Percentiles rank a stretch among this genome's conserved stretches.
Evolutionary conservation across 148 eudicot genomes (phyloP).

Genomic region (Oxyria digyna): DNA sequence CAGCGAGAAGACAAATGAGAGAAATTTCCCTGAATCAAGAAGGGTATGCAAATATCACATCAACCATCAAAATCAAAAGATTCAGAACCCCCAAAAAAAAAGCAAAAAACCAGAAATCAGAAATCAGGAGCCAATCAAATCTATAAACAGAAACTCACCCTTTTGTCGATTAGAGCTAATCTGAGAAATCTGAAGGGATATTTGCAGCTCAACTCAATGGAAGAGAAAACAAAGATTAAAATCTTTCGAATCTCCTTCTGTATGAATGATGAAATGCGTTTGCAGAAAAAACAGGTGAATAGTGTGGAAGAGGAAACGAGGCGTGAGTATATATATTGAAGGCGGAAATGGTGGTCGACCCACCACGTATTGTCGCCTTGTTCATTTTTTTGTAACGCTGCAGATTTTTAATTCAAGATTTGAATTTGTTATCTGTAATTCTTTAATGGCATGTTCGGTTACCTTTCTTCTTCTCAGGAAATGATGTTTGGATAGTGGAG

Average conservation of each 20-base stretch:
- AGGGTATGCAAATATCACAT: too few relatives aligned
- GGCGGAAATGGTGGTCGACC: conserved; percentile 2
- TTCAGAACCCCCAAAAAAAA: not conserved
- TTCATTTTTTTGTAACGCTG: not conserved
- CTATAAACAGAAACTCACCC: not conserved
- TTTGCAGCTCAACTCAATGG: not conserved
- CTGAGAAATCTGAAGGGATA: not conserved
- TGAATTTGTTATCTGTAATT: not conserved
- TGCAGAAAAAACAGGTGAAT: not conserved
- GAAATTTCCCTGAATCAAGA: too few relatives aligned
- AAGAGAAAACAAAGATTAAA: not conserved
- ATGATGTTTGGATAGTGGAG: not conserved
- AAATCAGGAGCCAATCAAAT: not conserved
- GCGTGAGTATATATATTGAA: not conserved
- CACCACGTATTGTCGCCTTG: conserved; percentile 4
- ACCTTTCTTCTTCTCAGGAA: not conserved
- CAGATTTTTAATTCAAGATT: not conserved
- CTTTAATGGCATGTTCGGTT: not conserved
- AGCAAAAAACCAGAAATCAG: not conserved
- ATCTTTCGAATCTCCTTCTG: not conserved
- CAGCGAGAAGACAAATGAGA: too few relatives aligned
- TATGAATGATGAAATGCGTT: not conserved
- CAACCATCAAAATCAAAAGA: too few relatives aligned
- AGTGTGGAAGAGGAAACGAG: not conserved
- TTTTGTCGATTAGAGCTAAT: not conserved